Percentiles rank a stretch among this genome's conserved stretches.
phyloP scores from a whole-genome alignment of 2,329 filamentous ascomycete species.

The Zasmidium angulare region DNA sequence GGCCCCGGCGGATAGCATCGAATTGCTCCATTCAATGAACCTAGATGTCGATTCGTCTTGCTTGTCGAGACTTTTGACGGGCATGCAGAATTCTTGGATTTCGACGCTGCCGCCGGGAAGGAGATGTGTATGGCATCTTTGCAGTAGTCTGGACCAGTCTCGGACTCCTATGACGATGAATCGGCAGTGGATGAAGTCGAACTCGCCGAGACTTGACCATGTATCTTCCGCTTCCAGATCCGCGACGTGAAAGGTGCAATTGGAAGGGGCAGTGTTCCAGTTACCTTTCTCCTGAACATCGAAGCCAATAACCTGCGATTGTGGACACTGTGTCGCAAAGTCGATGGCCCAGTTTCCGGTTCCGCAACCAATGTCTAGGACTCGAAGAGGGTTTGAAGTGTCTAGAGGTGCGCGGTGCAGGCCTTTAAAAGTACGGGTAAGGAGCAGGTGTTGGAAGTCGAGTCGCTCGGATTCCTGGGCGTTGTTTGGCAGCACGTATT shows the following conservation, averaged over 20 bases:
- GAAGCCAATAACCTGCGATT: background rate
- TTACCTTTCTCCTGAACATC: background rate
- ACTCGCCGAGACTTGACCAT: background rate
- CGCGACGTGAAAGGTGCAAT: background rate
- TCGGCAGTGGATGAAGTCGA: conserved; percentile 3
- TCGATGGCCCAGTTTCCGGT: conserved; percentile 8
- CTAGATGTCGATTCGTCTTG: background rate
- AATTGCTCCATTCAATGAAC: background rate
- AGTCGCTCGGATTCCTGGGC: conserved; percentile 3
- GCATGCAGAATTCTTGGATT: background rate
- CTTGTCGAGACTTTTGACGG: background rate
- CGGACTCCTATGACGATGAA: conserved; percentile 1
- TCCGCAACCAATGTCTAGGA: conserved; percentile 8
- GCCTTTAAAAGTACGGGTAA: conserved; percentile 1
- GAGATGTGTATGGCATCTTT: background rate
- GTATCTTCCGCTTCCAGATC: background rate
- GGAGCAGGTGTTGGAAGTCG: conserved; percentile 5
- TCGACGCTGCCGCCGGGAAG: background rate
- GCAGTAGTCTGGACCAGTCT: background rate
- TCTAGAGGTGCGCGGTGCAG: conserved; percentile 4
- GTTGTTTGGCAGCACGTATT: conserved; percentile 3
- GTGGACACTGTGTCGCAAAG: conserved; percentile 1
- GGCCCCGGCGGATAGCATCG: background rate
- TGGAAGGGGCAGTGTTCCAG: background rate
- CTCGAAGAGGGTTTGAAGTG: background rate